Percentiles rank a stretch among this genome's conserved stretches.
Conservation (phyloP, 2,329 filamentous ascomycete genomes). For the Aspergillus calidoustus region DNA sequence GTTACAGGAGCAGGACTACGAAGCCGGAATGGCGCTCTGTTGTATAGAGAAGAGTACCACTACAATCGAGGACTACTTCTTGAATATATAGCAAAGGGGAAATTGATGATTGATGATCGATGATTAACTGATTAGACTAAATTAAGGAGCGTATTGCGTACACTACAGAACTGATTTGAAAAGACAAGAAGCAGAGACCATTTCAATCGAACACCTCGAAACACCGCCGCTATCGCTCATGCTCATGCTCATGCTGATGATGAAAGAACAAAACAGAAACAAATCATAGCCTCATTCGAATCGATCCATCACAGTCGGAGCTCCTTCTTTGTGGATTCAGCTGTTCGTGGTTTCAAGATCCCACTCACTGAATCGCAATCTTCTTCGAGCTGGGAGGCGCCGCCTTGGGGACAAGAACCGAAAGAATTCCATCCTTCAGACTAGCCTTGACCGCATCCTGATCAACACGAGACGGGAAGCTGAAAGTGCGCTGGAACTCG, state of each 20-base stretch:
- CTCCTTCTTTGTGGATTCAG: not conserved
- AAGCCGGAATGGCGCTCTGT: too few relatives aligned
- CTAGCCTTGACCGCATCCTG: conserved; percentile 65
- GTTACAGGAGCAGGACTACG: not conserved
- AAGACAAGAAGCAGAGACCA: not conserved
- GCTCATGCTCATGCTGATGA: not conserved
- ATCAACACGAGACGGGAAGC: conserved; percentile 61
- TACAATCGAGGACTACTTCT: not conserved
- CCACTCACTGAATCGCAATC: conserved; percentile 60
- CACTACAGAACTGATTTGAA: not conserved
- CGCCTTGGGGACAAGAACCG: conserved; percentile 62
- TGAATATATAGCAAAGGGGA: not conserved
- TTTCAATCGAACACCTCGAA: not conserved
- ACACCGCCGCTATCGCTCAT: not conserved
- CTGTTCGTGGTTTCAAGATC: not conserved
- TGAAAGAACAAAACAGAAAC: not conserved
- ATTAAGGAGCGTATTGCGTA: not conserved
- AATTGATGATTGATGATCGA: not conserved
- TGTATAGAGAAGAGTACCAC: not conserved
- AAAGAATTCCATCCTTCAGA: conserved; percentile 64
- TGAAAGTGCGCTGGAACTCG: conserved; percentile 63
- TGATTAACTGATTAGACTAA: not conserved
- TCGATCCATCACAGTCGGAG: not conserved
- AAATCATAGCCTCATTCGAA: not conserved
- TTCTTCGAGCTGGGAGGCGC: conserved; percentile 53